Conservation (phyloP, 495 filamentous ascomycete species). For the Neurospora cerealis region DNA sequence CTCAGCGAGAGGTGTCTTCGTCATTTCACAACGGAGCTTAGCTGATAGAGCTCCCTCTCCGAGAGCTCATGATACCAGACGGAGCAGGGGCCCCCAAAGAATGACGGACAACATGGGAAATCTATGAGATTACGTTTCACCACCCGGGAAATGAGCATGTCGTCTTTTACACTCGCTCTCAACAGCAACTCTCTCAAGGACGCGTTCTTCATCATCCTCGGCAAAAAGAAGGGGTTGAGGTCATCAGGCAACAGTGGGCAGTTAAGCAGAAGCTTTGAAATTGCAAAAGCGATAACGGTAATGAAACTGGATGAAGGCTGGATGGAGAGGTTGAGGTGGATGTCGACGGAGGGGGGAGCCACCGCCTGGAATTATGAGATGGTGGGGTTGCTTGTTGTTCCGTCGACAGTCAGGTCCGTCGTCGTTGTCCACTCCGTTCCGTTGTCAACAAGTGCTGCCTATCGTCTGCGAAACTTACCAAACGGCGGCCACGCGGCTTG, state of each 20-base stretch:
- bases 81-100: neutral
- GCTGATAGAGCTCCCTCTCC: neutral
- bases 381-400: neutral
- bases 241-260: neutral
- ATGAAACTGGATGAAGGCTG: slow-evolving; percentile 19
- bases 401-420: slow-evolving; percentile 9
- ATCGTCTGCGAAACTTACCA: neutral
- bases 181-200: neutral
- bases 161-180: neutral
- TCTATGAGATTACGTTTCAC: neutral
- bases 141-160: neutral
- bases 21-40: neutral
- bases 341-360: slow-evolving; percentile 8
- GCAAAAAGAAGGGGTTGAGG: neutral
- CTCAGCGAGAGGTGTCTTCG: neutral
- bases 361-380: neutral
- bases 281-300: neutral
- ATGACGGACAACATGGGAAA: neutral
- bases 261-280: neutral
- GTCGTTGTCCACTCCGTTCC: slow-evolving; percentile 6
- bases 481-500: neutral
- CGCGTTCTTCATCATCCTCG: neutral
- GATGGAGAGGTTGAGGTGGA: slow-evolving; percentile 10
- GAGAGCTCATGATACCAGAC: neutral
- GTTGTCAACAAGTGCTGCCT: neutral